Conservation (phyloP, 495 filamentous ascomycete genomes). For the Aspergillus ellipticus region DNA sequence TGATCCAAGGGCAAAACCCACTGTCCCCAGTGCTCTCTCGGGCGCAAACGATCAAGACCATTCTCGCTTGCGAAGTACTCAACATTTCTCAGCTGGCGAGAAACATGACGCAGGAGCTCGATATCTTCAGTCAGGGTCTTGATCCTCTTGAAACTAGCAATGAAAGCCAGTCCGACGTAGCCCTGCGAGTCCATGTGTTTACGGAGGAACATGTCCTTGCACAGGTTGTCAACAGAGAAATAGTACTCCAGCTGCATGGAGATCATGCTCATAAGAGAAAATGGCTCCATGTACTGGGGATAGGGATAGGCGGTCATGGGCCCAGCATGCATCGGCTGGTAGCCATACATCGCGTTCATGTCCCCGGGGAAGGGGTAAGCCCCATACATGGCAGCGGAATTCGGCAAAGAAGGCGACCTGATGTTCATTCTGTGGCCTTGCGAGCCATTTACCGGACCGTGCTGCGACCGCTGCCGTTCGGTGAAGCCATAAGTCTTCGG, state of each 20-base stretch:
- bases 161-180: conserved; percentile 73
- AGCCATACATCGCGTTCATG: conserved; percentile 47
- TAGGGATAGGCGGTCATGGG: conserved; percentile 63
- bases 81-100: conserved; percentile 63
- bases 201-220: conserved; percentile 87
- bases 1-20: conserved; percentile 68
- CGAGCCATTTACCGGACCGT: conserved; percentile 32
- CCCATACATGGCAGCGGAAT: conserved; percentile 35
- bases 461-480: conserved; percentile 39
- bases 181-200: conserved; percentile 92
- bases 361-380: conserved; percentile 37
- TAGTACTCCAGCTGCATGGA: conserved; percentile 88
- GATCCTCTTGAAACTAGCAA: conserved; percentile 82
- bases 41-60: conserved; percentile 74
- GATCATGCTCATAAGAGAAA: conserved; percentile 53
- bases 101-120: conserved; percentile 69
- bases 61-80: conserved; percentile 69
- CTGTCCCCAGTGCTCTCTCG: conserved; percentile 69
- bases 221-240: conserved; percentile 93
- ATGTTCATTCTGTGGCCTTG: conserved; percentile 40
- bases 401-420: conserved; percentile 48
- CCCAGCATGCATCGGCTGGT: conserved; percentile 49
- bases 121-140: conserved; percentile 68
- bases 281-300: conserved; percentile 54
- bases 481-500: conserved; percentile 38